Conservation (phyloP, 2,329 filamentous ascomycete genomes). For the Chrysosporium keratinophilum region DNA sequence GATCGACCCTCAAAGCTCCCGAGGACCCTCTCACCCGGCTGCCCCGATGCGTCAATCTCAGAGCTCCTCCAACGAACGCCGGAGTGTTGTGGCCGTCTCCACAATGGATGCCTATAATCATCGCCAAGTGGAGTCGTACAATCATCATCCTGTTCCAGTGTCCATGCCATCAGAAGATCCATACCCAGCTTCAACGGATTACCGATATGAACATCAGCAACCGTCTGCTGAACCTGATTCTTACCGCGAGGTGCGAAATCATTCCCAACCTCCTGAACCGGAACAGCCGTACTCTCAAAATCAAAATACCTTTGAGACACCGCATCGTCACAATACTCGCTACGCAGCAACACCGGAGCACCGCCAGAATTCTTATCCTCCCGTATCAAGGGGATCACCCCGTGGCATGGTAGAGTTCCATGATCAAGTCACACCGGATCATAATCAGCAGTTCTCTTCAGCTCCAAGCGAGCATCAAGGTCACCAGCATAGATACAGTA, state of each 20-base stretch:
- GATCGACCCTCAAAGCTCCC: slow-evolving; percentile 8
- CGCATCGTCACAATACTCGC: slow-evolving; percentile 10
- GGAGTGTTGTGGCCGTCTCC: neutral
- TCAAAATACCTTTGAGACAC: slow-evolving; percentile 11
- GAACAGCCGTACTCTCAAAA: slow-evolving; percentile 6
- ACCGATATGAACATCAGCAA: slow-evolving; percentile 3
- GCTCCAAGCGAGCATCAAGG: slow-evolving; percentile 1
- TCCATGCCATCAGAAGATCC: neutral
- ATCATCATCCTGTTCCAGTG: neutral
- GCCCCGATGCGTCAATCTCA: slow-evolving; percentile 10
- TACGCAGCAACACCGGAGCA: slow-evolving; percentile 9
- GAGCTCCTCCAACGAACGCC: neutral
- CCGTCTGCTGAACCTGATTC: neutral
- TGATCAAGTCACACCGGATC: neutral
- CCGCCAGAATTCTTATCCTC: slow-evolving; percentile 11
- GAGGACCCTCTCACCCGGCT: neutral
- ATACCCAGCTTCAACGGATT: slow-evolving; percentile 1
- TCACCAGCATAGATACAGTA: slow-evolving; percentile 16
- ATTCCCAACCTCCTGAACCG: slow-evolving; percentile 1
- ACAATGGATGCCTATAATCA: neutral
- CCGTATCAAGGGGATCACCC: slow-evolving; percentile 10
- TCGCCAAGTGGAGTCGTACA: neutral
- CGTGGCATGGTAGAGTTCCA: slow-evolving; percentile 6
- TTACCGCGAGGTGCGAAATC: neutral
- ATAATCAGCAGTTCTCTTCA: neutral